Evolutionary conservation across 805 yeast genomes (phyloP), one percentile per base, ranked within the genome.

Genomic region (Barnettozyma siamensis): DNA sequence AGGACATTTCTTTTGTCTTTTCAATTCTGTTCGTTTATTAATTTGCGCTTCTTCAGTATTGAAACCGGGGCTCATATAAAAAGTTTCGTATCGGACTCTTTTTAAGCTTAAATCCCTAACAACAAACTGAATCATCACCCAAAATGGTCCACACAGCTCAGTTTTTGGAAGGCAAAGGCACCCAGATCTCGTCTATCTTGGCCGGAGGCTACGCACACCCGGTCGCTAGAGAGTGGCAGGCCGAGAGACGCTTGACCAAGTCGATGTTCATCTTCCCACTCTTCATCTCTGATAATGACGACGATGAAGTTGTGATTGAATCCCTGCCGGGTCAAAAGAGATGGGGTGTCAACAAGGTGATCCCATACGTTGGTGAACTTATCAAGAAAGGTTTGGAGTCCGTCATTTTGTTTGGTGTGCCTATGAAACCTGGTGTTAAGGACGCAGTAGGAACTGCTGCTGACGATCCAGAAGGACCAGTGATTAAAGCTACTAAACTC

Each of bases 201-300:
- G 91, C 93, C 47, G 96, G 98, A 45, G 97, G 98, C 4, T 93
- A 89, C 65, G 85, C 86, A 62, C 95, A 89, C 56, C 94, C 96
- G 1, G 70, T 91, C 34, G 58, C 87, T 17, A 75, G 99, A 54
- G 80, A 76, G 59, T 93, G 99, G 99, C 99, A 93, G 63, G 75
- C 74, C 50, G 91, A 83, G 59, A 75, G 88, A 53, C 91, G 80
- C 61, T 72, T 93, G 41, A 72, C 83, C 26, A 93, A 93, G 63
- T 81, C 75, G 60, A 85, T 87, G 94, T 82, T 93, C 58, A 88
- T 93, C 46, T 89, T 84, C 67, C 99, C 99, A 12, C 70, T 93
- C 17, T 93, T 93, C 59, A 73, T 93, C 41, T 73, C 88, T 26
- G 96, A 88, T 55, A 65, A 72, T 29, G 83, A 81, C 33, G 91